These are phyloP conservation scores for Zopfia rhizophila DNA, from an alignment of 2,329 filamentous ascomycete genomes.

Conservation along the genomic window DNA sequence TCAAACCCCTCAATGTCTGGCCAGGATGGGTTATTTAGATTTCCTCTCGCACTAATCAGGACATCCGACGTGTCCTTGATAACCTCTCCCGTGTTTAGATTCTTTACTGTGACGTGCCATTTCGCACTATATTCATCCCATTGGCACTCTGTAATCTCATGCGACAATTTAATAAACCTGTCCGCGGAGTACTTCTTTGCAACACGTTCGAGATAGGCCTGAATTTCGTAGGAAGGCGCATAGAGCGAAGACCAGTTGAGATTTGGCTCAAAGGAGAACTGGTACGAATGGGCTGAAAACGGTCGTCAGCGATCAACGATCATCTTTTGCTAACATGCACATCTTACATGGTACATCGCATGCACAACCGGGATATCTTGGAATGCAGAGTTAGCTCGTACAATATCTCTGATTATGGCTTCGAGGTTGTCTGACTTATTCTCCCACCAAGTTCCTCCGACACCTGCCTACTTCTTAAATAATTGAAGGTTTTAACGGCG, in stretches of 20 bases:
- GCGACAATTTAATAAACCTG: conserved; percentile 49
- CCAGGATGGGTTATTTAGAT: conserved; percentile 45
- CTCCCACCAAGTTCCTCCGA: conserved; percentile 54
- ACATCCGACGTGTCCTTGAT: conserved; percentile 41
- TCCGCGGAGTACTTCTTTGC: conserved; percentile 50
- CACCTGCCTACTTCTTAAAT: too few relatives aligned
- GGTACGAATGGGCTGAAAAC: conserved; percentile 52
- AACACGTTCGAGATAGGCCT: conserved; percentile 47
- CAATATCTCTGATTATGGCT: neutral
- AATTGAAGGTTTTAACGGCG: too few relatives aligned
- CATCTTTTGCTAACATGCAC: neutral
- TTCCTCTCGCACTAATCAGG: conserved; percentile 44
- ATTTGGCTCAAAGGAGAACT: conserved; percentile 57
- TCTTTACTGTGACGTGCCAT: conserved; percentile 50
- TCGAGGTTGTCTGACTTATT: conserved; percentile 32
- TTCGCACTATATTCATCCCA: conserved; percentile 47
- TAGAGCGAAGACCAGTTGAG: conserved; percentile 55
- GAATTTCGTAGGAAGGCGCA: conserved; percentile 52
- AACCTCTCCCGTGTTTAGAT: conserved; percentile 39
- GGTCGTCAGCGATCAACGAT: neutral
- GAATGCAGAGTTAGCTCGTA: conserved; percentile 1
- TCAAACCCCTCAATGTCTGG: conserved; percentile 45
- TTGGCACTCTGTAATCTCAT: conserved; percentile 45
- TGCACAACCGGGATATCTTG: conserved; percentile 55
- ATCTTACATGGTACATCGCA: conserved; percentile 52